Base-by-base conservation (phyloP, 768 basidiomycete genomes). In the Cyclocybe cylindracea region DNA sequence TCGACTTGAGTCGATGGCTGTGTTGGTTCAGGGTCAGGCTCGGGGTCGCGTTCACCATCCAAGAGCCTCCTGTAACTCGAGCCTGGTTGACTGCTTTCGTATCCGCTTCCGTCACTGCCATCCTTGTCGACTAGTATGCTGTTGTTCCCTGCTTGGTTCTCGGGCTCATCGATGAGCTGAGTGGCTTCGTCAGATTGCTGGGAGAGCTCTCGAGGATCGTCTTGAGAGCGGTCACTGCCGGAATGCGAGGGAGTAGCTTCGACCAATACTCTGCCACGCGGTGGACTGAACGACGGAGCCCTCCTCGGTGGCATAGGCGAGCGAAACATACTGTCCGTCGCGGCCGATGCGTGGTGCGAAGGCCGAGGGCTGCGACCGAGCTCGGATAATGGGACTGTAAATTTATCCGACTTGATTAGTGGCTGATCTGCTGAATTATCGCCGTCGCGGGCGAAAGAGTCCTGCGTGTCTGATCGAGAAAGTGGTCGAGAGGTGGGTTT, bases 371-470 rank as follows among this genome's bases (percentile, higher is more conserved):
- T 48, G 54, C 64, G 70, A 46, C 70, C 79, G 13, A 86, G 71
- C 56, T 85, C 78, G 31, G 80, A 79, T 41, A 88, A 67, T 47
- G 87, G 87, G 14, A 82, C 66, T 39, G 77, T 64, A 46, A 88
- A 85, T 45, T 77, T 72, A 54, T 77, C 79, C 3, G 77, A 66
- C 11, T 66, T 64, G 10, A 78, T 74, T 4, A 85, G 55, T 55
- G 75, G 79, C 24, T 63, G 66, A 46, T 75, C 70, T 29, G 76
- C 75, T 7, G 74, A 75, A 51, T 84, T 77, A 35, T 75, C 72
- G 1, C 75, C 54, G 34, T 73, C 72, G 33, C 75, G 79, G 37
- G 76, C 84, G 53, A 89, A 86, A 2, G 87, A 88, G 63, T 87
- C 86, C 62, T 81, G 77, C 3, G 85, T 84, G 7, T 66, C 63